Base-by-base conservation (phyloP, 176 grass and related monocot genomes). In the Bolboschoenus planiculmis region DNA sequence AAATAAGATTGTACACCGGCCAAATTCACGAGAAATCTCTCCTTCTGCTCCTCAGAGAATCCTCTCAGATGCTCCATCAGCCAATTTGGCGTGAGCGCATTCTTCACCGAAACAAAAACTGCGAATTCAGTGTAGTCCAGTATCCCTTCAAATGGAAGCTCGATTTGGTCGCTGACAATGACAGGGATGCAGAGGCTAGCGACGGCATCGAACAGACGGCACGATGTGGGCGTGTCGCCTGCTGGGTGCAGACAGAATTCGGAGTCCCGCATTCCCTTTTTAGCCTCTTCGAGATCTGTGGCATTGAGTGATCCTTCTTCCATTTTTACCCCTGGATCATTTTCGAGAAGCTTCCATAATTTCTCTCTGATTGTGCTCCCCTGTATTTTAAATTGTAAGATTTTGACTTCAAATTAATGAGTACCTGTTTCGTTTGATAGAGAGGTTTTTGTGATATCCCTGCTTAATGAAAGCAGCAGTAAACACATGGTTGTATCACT, bases 251-350 rank as follows among this genome's bases (percentile, higher is more conserved):
- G 48, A 79, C 94, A 97, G 73, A 97, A 97, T 56, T 97, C 85
- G 0, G 94, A 57, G 55, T 16, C 34, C 2, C 9, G 67, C 91
- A 97, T 94, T 59, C 94, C 94, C 84, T 87, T 87, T 10, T 91
- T 90, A 18, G 94, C 90, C 67, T 97, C 91, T 36, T 92, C 88
- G 33, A 91, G 89, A 2, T 91, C 90, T 16, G 86, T 87, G 4
- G 90, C 84, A 87, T 92, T 94, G 55, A 92, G 94, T 56, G 91
- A 97, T 11, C 94, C 94, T 92, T 90, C 91, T 89, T 94, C 91
- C 85, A 97, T 88, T 20, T 85, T 21, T 79, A 97, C 83, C 79
- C 76, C 90, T 77, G 79, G 89, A 82, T 94, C 88, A 3, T 94
- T 83, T 62, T 59, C 86, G 30, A 94, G 85, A 68, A 92, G 58